These are phyloP conservation scores for Leucocoprinus sp. DNA, from an alignment of 768 basidiomycete genomes.

Conservation along the genomic window DNA sequence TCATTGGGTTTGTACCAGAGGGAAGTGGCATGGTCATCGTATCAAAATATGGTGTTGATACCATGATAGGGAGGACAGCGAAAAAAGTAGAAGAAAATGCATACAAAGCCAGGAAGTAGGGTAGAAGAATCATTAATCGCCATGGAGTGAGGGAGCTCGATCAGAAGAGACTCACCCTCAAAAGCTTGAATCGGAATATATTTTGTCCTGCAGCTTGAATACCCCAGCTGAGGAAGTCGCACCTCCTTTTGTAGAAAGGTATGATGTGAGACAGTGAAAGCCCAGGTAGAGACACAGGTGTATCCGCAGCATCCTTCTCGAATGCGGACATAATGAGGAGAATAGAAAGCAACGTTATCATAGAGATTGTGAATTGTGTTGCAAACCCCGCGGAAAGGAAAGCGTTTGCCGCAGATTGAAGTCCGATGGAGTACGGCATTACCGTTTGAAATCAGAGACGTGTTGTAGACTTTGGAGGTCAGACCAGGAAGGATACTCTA, in stretches of 20 bases:
- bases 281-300: conserved; percentile 51
- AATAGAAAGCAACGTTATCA: conserved; percentile 39
- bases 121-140: neutral
- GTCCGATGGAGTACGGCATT: conserved; percentile 46
- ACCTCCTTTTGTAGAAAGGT: conserved; percentile 62
- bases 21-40: too few species aligned
- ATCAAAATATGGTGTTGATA: neutral
- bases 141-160: neutral
- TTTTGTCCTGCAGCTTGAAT: conserved; percentile 60
- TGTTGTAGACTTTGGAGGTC: conserved; percentile 18
- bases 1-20: too few species aligned
- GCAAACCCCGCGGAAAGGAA: conserved; percentile 45
- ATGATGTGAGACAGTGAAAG: conserved; percentile 47
- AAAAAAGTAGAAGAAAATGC: neutral
- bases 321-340: conserved; percentile 36
- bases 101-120: neutral
- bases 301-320: conserved; percentile 40
- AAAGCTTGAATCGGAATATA: conserved; percentile 62
- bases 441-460: conserved; percentile 18
- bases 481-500: conserved; percentile 14
- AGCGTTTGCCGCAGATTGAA: conserved; percentile 39
- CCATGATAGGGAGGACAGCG: neutral
- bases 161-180: conserved; percentile 40
- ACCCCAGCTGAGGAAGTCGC: conserved; percentile 67
- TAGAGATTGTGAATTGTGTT: conserved; percentile 38